Evolutionary conservation across 352 stramenopile genomes (phyloP), one percentile per base, ranked within the genome.

Genomic region (Phytophthora chlamydospora): DNA sequence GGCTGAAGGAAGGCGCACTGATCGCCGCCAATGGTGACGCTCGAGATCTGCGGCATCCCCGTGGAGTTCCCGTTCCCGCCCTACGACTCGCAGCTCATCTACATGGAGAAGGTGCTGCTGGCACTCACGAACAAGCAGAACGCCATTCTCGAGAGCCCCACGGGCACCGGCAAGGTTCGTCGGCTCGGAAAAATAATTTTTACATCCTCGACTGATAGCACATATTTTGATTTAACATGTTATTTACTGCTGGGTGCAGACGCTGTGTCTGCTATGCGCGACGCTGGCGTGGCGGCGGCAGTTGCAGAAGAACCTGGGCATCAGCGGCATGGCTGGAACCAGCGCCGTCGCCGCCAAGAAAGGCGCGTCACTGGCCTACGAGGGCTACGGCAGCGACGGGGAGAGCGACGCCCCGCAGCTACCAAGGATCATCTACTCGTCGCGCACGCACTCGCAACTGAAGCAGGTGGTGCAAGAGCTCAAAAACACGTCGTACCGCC

Each of bases 401-500:
- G 75, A 81, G 46, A 65, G 58, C 7, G 76, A 83, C 8, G 66
- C 68, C 8, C 71, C 68, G 6, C 51, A 75, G 33, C 47, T 92
- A 13, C 90, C 93, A 6, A 88, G 91, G 19, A 99, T 99, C 58
- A 98, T 99, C 66, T 99, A 99, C 70, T 98, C 97, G 48, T 99
- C 96, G 31, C 79, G 97, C 21, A 99, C 97, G 4, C 97, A 99
- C 75, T 98, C 93, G n/a, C 97, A 99, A 73, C 80, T 99, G 12
- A 97, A 97, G 33, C 96, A 99, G 68, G 97, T 99, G 19, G 88
- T 99, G 7, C 84, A 97, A 49, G 97, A 99, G 71, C 81, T 99
- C 17, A 97, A 97, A 44, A 98, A 90, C 66, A 99, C 96, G 24
- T 73, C 83, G n/a, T 99, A 99, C 73, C 74, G 80, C 14, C 95